Evolutionary conservation across 2,329 filamentous ascomycete species (phyloP).

Genomic region (Aspergillus novoparasiticus): DNA sequence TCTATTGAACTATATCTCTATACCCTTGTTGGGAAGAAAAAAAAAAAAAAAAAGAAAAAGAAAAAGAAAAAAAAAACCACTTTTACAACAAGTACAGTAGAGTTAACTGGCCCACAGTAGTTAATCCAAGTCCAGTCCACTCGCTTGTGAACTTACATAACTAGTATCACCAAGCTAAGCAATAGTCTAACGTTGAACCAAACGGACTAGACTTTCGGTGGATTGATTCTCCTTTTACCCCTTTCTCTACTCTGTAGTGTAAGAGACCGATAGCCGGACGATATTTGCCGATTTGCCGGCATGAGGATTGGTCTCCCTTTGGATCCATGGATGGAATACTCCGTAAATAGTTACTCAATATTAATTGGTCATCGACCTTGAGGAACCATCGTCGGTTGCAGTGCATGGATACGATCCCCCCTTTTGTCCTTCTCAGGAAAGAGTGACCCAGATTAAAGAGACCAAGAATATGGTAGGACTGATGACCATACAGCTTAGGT

Average conservation of each 20-base stretch:
- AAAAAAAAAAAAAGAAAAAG: too few species aligned
- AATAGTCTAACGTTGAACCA: constrained; percentile 1
- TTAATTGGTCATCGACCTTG: neutral
- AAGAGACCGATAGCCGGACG: neutral
- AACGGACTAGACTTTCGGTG: neutral
- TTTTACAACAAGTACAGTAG: neutral
- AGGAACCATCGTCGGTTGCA: neutral
- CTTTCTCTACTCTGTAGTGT: neutral
- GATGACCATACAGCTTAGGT: neutral
- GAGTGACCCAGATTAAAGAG: neutral
- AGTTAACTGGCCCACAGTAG: neutral
- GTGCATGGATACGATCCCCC: neutral
- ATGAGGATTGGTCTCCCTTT: neutral
- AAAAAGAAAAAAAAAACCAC: too few species aligned
- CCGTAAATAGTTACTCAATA: neutral
- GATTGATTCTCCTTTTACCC: constrained; percentile 6
- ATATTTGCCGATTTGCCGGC: constrained; percentile 1
- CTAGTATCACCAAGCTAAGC: neutral
- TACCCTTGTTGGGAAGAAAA: neutral
- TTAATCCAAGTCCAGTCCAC: neutral
- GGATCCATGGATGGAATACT: neutral
- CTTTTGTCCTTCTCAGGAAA: neutral
- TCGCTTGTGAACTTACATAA: neutral
- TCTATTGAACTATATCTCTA: neutral
- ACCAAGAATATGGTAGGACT: neutral